phyloP scores from a whole-genome alignment of 768 basidiomycete species.

The Agaricus blazei region DNA sequence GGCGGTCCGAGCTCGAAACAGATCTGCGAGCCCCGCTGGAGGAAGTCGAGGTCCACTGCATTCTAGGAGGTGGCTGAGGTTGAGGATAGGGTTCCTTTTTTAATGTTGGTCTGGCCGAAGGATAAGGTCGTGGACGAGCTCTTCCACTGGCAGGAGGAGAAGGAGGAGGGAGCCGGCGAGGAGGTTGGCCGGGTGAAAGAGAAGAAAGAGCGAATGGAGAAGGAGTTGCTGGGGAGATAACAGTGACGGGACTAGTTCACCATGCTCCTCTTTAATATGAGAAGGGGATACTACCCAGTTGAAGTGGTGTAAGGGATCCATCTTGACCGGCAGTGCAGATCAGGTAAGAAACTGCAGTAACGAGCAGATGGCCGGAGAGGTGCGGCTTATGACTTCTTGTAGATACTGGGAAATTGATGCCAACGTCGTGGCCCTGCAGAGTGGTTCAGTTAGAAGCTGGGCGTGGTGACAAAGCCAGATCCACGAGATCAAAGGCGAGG shows the following conservation, averaged over 20 bases:
- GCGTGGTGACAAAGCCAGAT: conserved; percentile 4
- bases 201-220: conserved; percentile 16
- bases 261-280: conserved; percentile 45
- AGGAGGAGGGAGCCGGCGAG: conserved; percentile 19
- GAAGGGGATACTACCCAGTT: conserved; percentile 25
- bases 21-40: conserved; percentile 27
- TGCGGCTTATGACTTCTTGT: conserved; percentile 17
- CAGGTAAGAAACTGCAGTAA: conserved; percentile 22
- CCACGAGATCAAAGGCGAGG: conserved; percentile 6
- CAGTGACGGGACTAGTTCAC: conserved; percentile 29
- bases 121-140: conserved; percentile 34
- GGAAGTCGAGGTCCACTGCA: conserved; percentile 23
- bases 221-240: conserved; percentile 29
- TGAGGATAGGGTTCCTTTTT: conserved; percentile 17
- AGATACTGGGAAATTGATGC: conserved; percentile 4
- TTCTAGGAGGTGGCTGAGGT: conserved; percentile 26
- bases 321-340: conserved; percentile 41
- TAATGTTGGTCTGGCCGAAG: conserved; percentile 22
- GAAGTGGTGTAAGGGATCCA: conserved; percentile 25
- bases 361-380: conserved; percentile 13
- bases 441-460: background rate
- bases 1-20: conserved; percentile 28
- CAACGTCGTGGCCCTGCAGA: background rate
- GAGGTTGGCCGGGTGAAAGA: conserved; percentile 12
- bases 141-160: conserved; percentile 26